These are phyloP conservation scores for Meripilus lineatus DNA, from an alignment of 1,284 basidiomycete genomes.

Conservation along the genomic window DNA sequence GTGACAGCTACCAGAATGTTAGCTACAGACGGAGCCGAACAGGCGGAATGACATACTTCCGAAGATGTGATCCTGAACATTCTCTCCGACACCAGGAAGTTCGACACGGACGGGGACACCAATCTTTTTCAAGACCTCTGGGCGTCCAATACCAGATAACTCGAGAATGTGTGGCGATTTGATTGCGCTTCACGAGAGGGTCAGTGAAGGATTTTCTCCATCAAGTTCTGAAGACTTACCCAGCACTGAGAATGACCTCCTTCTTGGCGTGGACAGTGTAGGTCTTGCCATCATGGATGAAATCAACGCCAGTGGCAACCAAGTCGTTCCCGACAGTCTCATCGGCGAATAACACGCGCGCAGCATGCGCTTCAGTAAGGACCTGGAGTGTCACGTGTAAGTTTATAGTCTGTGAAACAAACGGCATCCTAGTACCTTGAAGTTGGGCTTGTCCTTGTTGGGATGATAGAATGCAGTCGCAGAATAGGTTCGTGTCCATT, in stretches of 20 bases:
- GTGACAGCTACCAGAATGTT: neutral
- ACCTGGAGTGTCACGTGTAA: too few species aligned
- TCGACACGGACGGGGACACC: slow-evolving; percentile 31
- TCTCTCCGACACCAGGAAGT: slow-evolving; percentile 41
- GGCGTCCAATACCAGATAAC: slow-evolving; percentile 40
- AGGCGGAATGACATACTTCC: slow-evolving; percentile 19
- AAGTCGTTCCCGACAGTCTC: too few species aligned
- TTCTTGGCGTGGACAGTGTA: slow-evolving; percentile 15
- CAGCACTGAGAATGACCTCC: slow-evolving; percentile 37
- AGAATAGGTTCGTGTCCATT: too few species aligned
- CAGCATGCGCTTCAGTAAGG: too few species aligned
- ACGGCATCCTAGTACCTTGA: slow-evolving; percentile 15
- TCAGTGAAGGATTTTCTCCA: too few species aligned
- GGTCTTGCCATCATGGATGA: slow-evolving; percentile 14
- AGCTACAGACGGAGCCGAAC: too few species aligned
- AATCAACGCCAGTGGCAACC: slow-evolving; percentile 25
- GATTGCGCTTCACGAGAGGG: too few species aligned
- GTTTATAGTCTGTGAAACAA: too few species aligned
- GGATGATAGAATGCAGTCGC: slow-evolving; percentile 22
- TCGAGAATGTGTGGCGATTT: slow-evolving; percentile 42
- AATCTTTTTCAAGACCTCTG: slow-evolving; percentile 28
- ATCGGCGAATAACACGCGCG: too few species aligned
- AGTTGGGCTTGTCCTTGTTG: slow-evolving; percentile 16
- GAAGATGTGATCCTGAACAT: slow-evolving; percentile 39
- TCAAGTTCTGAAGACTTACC: too few species aligned